Conservation (phyloP, 148 eudicot genomes). For the Linanthus parryae region DNA sequence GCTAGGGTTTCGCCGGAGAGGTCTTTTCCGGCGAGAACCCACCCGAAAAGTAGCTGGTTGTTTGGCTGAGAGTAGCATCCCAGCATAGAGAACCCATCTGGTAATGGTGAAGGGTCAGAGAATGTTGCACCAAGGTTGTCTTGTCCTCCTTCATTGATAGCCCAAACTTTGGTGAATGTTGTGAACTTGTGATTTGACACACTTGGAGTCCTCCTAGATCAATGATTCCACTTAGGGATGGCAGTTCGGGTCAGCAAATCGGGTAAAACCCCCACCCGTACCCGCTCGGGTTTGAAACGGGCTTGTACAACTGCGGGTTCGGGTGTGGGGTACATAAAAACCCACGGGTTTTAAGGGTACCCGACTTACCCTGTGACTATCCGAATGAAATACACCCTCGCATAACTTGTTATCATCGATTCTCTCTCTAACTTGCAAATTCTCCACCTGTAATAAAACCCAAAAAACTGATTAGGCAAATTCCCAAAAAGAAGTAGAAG, state of each 20-base stretch:
- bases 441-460: slow-evolving; percentile 20
- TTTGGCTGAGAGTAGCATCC: slow-evolving; percentile 26
- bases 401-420: too few relatives aligned
- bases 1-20: slow-evolving; percentile 1
- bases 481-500: too few relatives aligned
- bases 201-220: slow-evolving; percentile 28
- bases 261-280: slow-evolving; percentile 29
- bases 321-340: too few relatives aligned
- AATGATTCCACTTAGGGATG: too few relatives aligned
- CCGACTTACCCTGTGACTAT: too few relatives aligned
- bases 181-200: slow-evolving; percentile 17
- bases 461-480: too few relatives aligned
- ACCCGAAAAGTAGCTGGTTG: slow-evolving; percentile 20
- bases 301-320: too few relatives aligned
- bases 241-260: too few relatives aligned
- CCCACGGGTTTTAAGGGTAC: too few relatives aligned
- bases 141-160: slow-evolving; percentile 21
- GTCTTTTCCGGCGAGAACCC: slow-evolving; percentile 27
- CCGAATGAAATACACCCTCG: too few relatives aligned
- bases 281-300: too few relatives aligned
- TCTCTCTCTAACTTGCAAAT: slow-evolving; percentile 21
- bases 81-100: slow-evolving; percentile 26
- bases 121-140: slow-evolving; percentile 20
- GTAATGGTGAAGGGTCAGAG: slow-evolving; percentile 19
- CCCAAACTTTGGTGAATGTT: slow-evolving; percentile 23